Base-by-base conservation (phyloP, 1,139 yeast genomes). In the Taphrina wiesneri region DNA sequence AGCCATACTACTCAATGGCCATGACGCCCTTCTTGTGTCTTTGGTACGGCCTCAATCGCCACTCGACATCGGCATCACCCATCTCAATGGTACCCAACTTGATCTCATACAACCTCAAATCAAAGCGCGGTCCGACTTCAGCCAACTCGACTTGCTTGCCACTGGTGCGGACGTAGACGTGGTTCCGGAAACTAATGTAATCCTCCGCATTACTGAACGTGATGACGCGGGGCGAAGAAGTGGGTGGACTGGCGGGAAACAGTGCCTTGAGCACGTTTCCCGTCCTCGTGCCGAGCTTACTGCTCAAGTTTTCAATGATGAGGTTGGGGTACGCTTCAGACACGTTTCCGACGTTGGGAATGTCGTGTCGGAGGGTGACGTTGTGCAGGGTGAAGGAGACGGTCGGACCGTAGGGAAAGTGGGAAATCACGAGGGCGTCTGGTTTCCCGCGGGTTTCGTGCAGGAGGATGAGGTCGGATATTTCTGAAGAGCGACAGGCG, bases 391-490 rank as follows among this genome's bases (percentile, higher is more conserved):
- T 90, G 79, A 93, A 95, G 49, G 89, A 87, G 43, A 96, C 96
- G 2, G 97, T 89, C 28, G 99, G 99, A 0, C 99, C 99, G 76
- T 93, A 97, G 3, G 99, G 99, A 76, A 95, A 89, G 80, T 93
- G 99, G 52, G 96, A 87, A 41, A 93, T 80, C 0, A 99, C 93
- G 68, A 93, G 74, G 0, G 97, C 90, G 0, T 97, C 91, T 62
- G 99, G 99, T 0, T 90, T 93, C 83, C 99, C 99, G 77, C 99
- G 83, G 77, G 93, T 99, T 76, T 93, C 99, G 76, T 93, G 99
- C 47, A 95, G 78, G 5, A 95, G 82, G 25, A 93, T 80, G 73
- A 95, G 78, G 75, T 93, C 99, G 1, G 96, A 87, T 11, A 93
- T 85, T 11, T 85, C 85, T 0, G 88, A 82, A 45, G 86, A 83